Evolutionary conservation across 345 rosid species (phyloP).

Genomic region (Luvunga scandens): DNA sequence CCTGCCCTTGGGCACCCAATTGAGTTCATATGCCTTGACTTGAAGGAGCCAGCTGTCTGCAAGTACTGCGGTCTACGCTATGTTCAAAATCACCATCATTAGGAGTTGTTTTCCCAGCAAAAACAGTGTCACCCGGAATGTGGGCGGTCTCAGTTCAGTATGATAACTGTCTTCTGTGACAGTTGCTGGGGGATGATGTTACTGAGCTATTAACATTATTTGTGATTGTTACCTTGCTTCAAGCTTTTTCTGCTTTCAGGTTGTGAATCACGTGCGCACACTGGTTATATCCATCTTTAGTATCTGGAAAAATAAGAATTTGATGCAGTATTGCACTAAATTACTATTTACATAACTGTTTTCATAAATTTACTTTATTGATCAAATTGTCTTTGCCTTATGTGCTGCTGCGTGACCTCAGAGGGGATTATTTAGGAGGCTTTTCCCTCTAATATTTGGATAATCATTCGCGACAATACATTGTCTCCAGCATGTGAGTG

Average conservation of each 20-base stretch:
- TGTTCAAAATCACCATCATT: constrained; percentile 93
- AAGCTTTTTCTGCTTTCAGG: background rate
- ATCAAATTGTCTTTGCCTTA: background rate
- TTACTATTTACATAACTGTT: background rate
- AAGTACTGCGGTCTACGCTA: constrained; percentile 96
- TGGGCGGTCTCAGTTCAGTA: background rate
- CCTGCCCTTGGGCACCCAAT: constrained; percentile 97
- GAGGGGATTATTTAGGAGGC: no score
- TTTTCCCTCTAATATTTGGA: no score
- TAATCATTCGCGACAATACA: no score
- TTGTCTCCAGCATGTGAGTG: no score
- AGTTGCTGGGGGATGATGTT: background rate
- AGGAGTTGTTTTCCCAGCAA: constrained; percentile 7
- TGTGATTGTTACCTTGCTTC: background rate
- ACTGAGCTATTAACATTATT: background rate
- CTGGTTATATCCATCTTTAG: background rate
- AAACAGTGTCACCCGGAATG: background rate
- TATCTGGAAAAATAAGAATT: constrained; percentile 3
- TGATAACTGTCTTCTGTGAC: background rate
- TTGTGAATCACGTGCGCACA: background rate
- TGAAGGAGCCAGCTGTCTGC: constrained; percentile 85
- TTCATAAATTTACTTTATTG: background rate
- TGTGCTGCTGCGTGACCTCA: background rate
- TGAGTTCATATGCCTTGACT: constrained; percentile 94
- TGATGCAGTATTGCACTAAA: background rate